Percentiles rank a stretch among this genome's conserved stretches.
Evolutionary conservation across 2,329 filamentous ascomycete genomes (phyloP).

Genomic region (Paecilomyces sp.): DNA sequence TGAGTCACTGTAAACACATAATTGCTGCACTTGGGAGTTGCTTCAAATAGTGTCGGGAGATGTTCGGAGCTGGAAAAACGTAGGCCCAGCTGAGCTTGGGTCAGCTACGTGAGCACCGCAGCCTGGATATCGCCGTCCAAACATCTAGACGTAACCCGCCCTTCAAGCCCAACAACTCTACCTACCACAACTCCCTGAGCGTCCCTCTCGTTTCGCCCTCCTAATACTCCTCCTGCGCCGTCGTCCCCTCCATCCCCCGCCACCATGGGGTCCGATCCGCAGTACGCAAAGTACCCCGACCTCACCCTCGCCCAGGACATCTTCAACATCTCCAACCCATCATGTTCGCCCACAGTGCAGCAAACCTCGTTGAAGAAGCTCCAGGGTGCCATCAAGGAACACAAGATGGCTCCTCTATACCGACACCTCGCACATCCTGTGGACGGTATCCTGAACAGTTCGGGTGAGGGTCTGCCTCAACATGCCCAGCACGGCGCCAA

Average conservation of each 20-base stretch:
- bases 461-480: slow-evolving; percentile 56
- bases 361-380: slow-evolving; percentile 53
- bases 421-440: slow-evolving; percentile 57
- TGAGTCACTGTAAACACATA: too few species aligned
- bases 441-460: slow-evolving; percentile 70
- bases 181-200: slow-evolving; percentile 1
- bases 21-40: too few species aligned
- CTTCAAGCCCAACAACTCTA: background rate
- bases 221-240: background rate
- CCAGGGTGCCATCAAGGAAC: slow-evolving; percentile 56
- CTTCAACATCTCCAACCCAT: slow-evolving; percentile 59
- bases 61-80: slow-evolving; percentile 20
- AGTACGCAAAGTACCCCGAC: slow-evolving; percentile 58
- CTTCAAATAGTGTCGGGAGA: background rate
- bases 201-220: slow-evolving; percentile 1
- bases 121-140: background rate
- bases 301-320: slow-evolving; percentile 60
- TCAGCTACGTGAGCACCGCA: slow-evolving; percentile 14
- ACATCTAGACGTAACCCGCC: slow-evolving; percentile 5
- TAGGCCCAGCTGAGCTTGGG: slow-evolving; percentile 29
- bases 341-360: slow-evolving; percentile 45
- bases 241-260: slow-evolving; percentile 13
- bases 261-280: slow-evolving; percentile 56
- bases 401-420: slow-evolving; percentile 63
- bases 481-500: slow-evolving; percentile 25